Evolutionary conservation across 164 flowering plant genomes (phyloP).

Genomic region (Magnolia officinalis): DNA sequence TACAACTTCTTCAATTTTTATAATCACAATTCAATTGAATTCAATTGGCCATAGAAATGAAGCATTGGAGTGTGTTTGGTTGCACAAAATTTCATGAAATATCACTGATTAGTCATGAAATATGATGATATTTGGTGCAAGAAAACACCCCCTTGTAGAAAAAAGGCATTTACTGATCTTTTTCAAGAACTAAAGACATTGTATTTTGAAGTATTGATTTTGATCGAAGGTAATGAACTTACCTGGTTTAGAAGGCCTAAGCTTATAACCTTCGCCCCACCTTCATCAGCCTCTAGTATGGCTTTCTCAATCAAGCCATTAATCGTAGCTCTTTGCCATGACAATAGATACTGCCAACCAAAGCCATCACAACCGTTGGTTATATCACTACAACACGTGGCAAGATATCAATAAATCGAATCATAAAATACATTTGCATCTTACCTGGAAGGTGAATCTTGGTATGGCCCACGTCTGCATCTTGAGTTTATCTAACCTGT

Average conservation of each 20-base stretch:
- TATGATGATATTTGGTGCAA: too few species aligned
- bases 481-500: constrained; percentile 35
- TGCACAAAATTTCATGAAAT: too few species aligned
- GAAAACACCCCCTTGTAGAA: too few species aligned
- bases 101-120: too few species aligned
- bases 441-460: constrained; percentile 48
- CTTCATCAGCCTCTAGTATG: constrained; percentile 51
- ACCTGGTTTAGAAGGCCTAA: constrained; percentile 74
- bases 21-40: too few species aligned
- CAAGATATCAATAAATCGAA: neutral
- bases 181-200: too few species aligned
- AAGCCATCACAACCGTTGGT: neutral
- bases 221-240: constrained; percentile 13
- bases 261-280: constrained; percentile 55
- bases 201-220: neutral
- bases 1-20: too few species aligned
- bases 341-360: constrained; percentile 33
- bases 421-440: neutral
- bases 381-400: too few species aligned
- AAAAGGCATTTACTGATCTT: too few species aligned
- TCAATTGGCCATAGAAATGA: too few species aligned
- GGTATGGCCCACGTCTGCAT: constrained; percentile 63
- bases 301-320: constrained; percentile 62
- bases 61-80: too few species aligned
- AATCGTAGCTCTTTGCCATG: constrained; percentile 38